Evolutionary conservation across 352 stramenopile genomes (phyloP).

Genomic region (Phytophthora aleatoria): DNA sequence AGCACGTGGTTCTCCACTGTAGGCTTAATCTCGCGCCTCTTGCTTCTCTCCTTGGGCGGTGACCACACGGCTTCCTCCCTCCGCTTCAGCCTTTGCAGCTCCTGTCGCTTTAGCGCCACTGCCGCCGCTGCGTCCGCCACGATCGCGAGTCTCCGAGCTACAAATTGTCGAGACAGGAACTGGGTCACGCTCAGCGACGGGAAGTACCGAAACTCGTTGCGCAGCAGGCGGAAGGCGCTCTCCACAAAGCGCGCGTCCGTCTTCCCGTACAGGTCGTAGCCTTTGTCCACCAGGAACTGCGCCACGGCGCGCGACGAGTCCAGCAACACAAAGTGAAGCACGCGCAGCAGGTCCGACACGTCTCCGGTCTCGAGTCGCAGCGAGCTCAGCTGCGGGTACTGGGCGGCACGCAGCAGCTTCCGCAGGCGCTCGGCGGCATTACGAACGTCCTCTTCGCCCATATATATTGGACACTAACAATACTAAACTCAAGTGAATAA

Average conservation of each 20-base stretch:
- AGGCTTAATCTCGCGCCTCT: slow-evolving; percentile 15
- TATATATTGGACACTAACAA: background rate
- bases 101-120: slow-evolving; percentile 54
- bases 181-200: slow-evolving; percentile 63
- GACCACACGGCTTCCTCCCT: slow-evolving; percentile 65
- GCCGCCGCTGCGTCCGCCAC: slow-evolving; percentile 56
- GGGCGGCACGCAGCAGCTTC: slow-evolving; percentile 54
- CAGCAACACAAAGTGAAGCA: slow-evolving; percentile 74
- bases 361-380: slow-evolving; percentile 40
- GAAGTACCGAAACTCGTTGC: slow-evolving; percentile 78
- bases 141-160: slow-evolving; percentile 61
- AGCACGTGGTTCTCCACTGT: slow-evolving; percentile 55
- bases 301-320: slow-evolving; percentile 78
- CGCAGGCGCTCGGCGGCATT: slow-evolving; percentile 65
- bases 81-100: slow-evolving; percentile 43
- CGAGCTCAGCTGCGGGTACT: slow-evolving; percentile 52
- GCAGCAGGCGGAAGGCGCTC: slow-evolving; percentile 68
- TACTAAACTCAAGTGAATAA: slow-evolving; percentile 2
- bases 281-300: slow-evolving; percentile 54
- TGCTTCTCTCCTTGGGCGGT: slow-evolving; percentile 37
- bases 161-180: slow-evolving; percentile 67
- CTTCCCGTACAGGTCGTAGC: slow-evolving; percentile 79
- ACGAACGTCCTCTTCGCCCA: slow-evolving; percentile 40
- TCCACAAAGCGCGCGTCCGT: slow-evolving; percentile 82
- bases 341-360: slow-evolving; percentile 60